Conservation (phyloP, 2,329 filamentous ascomycete genomes). For the Thielaviopsis musarum region DNA sequence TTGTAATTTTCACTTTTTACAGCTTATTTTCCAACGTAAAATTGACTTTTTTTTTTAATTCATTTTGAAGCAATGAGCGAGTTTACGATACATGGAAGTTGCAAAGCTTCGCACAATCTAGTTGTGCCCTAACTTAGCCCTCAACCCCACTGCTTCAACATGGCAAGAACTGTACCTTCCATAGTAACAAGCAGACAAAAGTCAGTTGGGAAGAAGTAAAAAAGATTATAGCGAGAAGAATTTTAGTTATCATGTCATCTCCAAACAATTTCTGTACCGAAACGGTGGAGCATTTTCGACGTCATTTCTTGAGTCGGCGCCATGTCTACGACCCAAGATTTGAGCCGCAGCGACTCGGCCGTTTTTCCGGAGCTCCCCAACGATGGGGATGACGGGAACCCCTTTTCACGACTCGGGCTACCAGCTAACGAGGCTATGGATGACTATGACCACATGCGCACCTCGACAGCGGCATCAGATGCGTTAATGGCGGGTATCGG, state of each 20-base stretch:
- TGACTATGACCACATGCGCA: constrained; percentile 7
- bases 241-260: background rate
- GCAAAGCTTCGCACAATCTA: background rate
- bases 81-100: background rate
- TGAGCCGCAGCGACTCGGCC: background rate
- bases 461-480: constrained; percentile 8
- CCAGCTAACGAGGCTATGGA: constrained; percentile 8
- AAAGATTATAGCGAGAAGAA: background rate
- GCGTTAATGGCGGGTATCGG: background rate
- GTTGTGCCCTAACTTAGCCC: background rate
- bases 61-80: too few species aligned
- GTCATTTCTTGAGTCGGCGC: background rate
- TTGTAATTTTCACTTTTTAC: too few species aligned
- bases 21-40: too few species aligned
- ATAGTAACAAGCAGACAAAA: background rate
- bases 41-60: too few species aligned
- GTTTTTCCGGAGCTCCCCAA: background rate
- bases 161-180: background rate
- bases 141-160: background rate
- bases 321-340: background rate
- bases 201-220: too few species aligned
- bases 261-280: background rate
- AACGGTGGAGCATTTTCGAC: background rate
- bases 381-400: background rate
- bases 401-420: constrained; percentile 6